Base-by-base conservation (phyloP, 2,329 filamentous ascomycete species). In the Aspergillus calidoustus region DNA sequence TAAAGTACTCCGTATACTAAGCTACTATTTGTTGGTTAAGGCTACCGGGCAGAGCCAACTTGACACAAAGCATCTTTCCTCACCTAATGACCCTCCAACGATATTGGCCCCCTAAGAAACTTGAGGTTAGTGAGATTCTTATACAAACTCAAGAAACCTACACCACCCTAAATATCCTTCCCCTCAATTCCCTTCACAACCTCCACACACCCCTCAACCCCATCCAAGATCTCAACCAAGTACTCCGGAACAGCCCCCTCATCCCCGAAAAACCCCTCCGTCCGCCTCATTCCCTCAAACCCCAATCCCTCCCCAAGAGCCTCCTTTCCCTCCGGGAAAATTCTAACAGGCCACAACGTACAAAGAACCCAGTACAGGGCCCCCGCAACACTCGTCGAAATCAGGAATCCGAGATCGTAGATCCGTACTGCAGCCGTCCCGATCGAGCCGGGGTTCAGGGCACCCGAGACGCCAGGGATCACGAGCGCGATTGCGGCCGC, bases 241-340 rank as follows among this genome's bases (percentile, higher is more conserved):
- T 54, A 54, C 19, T 28, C 34, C 30, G 51, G 51, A 15, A 54
- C 23, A 54, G 28, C 22, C 34, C 8, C 51, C 22, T 54, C 51
- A 41, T 54, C 51, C 3, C 6, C 31, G 25, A 55, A 55, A 19
- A 55, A 55, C 3, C 53, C 53, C 53, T 55, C 53, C 53, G 53
- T 47, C n/a, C n/a, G 4, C 28, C n/a, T n/a, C 53, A 55, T 55
- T 7, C 9, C n/a, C 43, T 55, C 53, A 7, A 17, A 47, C 23
- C 43, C 28, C 3, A 19, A 31, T n/a, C 17, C 53, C 11, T 48
- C 13, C 4, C 31, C 53, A 3, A 28, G 25, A 28, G 25, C 25
- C 43, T 19, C 25, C 8, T 34, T 13, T 23, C 19, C 23, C 2
- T 13, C 53, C 7, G 53, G 53, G 22, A 47, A 55, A 9, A 47